Conservation (phyloP, 192 early-diverging fungal species). For the Coemansia sp. region DNA sequence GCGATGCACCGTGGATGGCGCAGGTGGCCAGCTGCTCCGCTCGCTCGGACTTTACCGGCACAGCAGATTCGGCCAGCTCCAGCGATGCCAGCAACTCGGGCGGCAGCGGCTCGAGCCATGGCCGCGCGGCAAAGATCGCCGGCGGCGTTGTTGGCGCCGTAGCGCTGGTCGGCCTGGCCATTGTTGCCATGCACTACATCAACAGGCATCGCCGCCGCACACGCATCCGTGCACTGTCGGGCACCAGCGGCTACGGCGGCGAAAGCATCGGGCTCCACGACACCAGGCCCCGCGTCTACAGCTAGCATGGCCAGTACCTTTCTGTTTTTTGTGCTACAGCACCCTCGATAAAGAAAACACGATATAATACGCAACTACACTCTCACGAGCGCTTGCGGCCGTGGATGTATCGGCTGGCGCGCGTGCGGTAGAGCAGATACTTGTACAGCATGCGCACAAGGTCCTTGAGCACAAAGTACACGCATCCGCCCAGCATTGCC, state of each 20-base stretch:
- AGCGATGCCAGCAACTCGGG: not conserved
- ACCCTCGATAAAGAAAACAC: too few species aligned
- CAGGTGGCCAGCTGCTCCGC: slow-evolving; percentile 27
- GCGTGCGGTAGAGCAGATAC: slow-evolving; percentile 55
- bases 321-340: too few species aligned
- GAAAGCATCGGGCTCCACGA: slow-evolving; percentile 30
- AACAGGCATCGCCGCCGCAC: slow-evolving; percentile 35
- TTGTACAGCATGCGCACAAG: slow-evolving; percentile 59
- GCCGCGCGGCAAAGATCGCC: slow-evolving; percentile 41
- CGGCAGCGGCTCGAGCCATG: slow-evolving; percentile 1
- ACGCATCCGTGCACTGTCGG: slow-evolving; percentile 31
- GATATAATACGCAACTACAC: too few species aligned
- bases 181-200: slow-evolving; percentile 46
- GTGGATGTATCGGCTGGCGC: slow-evolving; percentile 40
- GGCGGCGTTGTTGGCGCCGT: slow-evolving; percentile 40
- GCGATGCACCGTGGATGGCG: slow-evolving; percentile 31
- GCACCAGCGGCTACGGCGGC: slow-evolving; percentile 23
- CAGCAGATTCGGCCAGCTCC: not conserved
- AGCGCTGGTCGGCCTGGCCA: slow-evolving; percentile 19
- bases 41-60: slow-evolving; percentile 37
- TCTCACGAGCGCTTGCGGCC: slow-evolving; percentile 41
- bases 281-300: slow-evolving; percentile 12
- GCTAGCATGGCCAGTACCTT: slow-evolving; percentile 6
- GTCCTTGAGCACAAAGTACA: slow-evolving; percentile 63
- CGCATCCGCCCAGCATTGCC: slow-evolving; percentile 57